Evolutionary conservation across 2,329 filamentous ascomycete genomes (phyloP).

Genomic region (Fusarium oxysporum): DNA sequence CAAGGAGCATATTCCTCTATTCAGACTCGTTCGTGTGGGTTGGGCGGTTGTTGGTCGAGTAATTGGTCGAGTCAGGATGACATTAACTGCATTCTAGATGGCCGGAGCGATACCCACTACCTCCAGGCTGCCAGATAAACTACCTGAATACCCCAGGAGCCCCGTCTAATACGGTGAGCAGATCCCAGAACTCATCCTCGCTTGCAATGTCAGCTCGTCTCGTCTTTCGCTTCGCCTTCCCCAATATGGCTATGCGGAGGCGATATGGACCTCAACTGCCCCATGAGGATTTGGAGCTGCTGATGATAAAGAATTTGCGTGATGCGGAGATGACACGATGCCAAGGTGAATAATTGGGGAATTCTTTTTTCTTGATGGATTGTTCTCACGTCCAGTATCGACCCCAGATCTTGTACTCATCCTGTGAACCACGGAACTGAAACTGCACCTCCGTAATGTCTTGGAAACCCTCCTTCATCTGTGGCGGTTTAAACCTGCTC

Average conservation of each 20-base stretch:
- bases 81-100: conserved; percentile 15
- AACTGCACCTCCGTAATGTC: conserved; percentile 84
- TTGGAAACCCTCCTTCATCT: conserved; percentile 81
- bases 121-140: neutral
- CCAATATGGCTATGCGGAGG: conserved; percentile 14
- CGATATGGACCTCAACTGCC: neutral
- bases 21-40: neutral
- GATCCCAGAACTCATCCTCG: neutral
- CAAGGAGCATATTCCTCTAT: conserved; percentile 1
- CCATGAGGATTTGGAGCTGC: conserved; percentile 7
- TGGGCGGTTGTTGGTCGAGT: neutral
- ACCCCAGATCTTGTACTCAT: conserved; percentile 78
- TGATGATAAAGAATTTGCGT: conserved; percentile 15
- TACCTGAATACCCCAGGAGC: neutral
- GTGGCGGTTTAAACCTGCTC: conserved; percentile 79
- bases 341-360: conserved; percentile 13
- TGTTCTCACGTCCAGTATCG: conserved; percentile 76
- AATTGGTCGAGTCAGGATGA: conserved; percentile 17
- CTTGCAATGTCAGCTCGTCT: neutral
- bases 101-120: conserved; percentile 10
- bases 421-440: conserved; percentile 75
- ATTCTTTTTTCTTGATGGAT: neutral
- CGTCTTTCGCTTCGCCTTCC: conserved; percentile 17
- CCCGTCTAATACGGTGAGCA: neutral
- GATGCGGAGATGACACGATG: conserved; percentile 37